Evolutionary conservation across 257 asterid genomes (phyloP).

Genomic region (Schizonepeta tenuifolia): DNA sequence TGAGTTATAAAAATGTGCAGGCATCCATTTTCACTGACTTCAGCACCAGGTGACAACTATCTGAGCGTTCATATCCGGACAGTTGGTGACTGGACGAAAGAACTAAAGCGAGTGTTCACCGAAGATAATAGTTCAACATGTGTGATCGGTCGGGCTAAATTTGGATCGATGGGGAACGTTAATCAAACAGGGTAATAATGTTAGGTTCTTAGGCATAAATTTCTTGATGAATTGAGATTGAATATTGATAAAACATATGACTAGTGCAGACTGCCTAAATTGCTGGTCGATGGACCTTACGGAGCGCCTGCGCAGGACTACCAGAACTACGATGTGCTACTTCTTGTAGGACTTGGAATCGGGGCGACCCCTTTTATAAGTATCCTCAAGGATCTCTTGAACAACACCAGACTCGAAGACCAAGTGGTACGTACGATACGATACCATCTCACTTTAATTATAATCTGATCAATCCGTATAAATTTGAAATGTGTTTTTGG

Average conservation of each 20-base stretch:
- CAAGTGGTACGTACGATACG: slow-evolving; percentile 41
- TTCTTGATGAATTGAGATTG: not conserved
- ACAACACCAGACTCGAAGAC: slow-evolving; percentile 72
- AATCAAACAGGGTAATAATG: slow-evolving; percentile 57
- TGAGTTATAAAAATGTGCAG: slow-evolving; percentile 47
- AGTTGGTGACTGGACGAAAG: slow-evolving; percentile 75
- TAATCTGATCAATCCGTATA: not conserved
- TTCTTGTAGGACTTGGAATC: slow-evolving; percentile 92
- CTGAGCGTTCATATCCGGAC: slow-evolving; percentile 86
- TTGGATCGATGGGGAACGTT: slow-evolving; percentile 55
- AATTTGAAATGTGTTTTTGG: not conserved
- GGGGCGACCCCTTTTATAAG: slow-evolving; percentile 98
- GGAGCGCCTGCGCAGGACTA: slow-evolving; percentile 97
- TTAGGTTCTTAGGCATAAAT: not conserved
- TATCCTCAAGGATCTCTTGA: slow-evolving; percentile 79
- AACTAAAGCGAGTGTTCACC: slow-evolving; percentile 68
- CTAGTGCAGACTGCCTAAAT: slow-evolving; percentile 66
- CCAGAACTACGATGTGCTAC: slow-evolving; percentile 80
- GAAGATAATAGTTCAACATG: slow-evolving; percentile 57
- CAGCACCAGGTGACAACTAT: slow-evolving; percentile 92
- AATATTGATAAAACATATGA: not conserved
- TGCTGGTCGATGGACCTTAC: slow-evolving; percentile 90
- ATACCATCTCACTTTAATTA: no score
- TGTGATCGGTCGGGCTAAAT: slow-evolving; percentile 70
- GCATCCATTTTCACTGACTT: slow-evolving; percentile 97